Evolutionary conservation across 306 rosid species (phyloP), one percentile per base, ranked within the genome.

Genomic region (Pyrus pyrifolia): DNA sequence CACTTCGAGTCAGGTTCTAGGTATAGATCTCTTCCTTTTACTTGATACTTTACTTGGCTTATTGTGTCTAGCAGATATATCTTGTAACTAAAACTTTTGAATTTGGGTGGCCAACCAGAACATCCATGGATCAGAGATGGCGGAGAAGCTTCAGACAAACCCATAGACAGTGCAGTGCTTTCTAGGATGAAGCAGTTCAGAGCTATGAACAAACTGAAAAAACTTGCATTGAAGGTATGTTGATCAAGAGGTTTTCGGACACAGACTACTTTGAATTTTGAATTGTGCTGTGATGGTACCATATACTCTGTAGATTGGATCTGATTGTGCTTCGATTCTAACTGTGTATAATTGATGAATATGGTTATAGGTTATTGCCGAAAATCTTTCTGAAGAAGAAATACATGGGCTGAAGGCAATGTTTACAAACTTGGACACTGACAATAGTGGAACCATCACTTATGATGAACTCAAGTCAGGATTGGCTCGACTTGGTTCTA

Each of bases 141-240:
- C 6, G 35, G 66, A 60, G 90, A 85, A 80, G 98, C 98, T 57
- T 84, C 97, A 30, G 96, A 93, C 89, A 91, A 85, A 80, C 96
- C 97, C 53, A 93, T 91, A 44, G 98, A 93, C 83, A 90, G 94
- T 62, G 98, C 97, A 30, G 97, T 93, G 59, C 93, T 91, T 58
- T 88, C 98, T 22, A 86, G 98, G 86, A 86, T 93, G 97, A 93
- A 93, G 89, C 98, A 93, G 79, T 93, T 93, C 81, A 88, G 96
- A 85, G 96, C 93, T 31, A 93, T 93, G 98, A 93, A 93, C 80
- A 91, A 93, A 81, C 89, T 93, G 38, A 93, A 93, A 86, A 88
- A 91, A 83, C 96, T 93, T 66, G 98, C 98, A 61, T 84, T 94
- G 68, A 94, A 73, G 72, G 88, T 82, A 72, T 8, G 49, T 59